A percentile compares a stretch with the other conserved stretches of the same genome.
phyloP scores from a whole-genome alignment of 768 basidiomycete species.

The Kockovaella imperatae region DNA sequence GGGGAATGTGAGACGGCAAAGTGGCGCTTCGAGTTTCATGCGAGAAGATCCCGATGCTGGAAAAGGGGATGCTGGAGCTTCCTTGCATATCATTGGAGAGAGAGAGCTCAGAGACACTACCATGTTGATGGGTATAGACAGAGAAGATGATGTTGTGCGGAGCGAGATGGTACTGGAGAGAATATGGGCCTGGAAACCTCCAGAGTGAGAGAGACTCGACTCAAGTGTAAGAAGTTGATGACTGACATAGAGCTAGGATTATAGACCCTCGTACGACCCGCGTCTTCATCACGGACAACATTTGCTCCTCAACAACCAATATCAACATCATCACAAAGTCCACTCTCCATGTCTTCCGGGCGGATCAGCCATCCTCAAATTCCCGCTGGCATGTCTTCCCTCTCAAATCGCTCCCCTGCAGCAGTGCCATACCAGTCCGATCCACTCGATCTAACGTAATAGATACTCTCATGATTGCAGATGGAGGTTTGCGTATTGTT shows the following conservation, averaged over 20 bases:
- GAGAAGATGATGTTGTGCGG: slow-evolving; percentile 18
- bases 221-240: background rate
- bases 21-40: slow-evolving; percentile 4
- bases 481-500: slow-evolving; percentile 53
- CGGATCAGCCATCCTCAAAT: background rate
- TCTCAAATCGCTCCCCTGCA: slow-evolving; percentile 46
- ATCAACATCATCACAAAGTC: slow-evolving; percentile 29
- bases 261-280: background rate
- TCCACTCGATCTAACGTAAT: slow-evolving; percentile 58
- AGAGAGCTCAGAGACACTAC: slow-evolving; percentile 41
- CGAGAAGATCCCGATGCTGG: background rate
- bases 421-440: slow-evolving; percentile 55
- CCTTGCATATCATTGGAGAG: slow-evolving; percentile 20
- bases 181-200: slow-evolving; percentile 29
- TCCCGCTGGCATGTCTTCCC: slow-evolving; percentile 15
- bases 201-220: slow-evolving; percentile 17
- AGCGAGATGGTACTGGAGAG: slow-evolving; percentile 33
- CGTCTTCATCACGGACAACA: slow-evolving; percentile 25
- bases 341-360: slow-evolving; percentile 21
- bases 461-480: slow-evolving; percentile 64
- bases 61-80: slow-evolving; percentile 6
- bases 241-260: slow-evolving; percentile 5
- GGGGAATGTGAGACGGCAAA: background rate
- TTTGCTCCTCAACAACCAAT: slow-evolving; percentile 11
- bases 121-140: slow-evolving; percentile 42